Percentiles rank a stretch among this genome's conserved stretches.
These are phyloP conservation scores for Cicer arietinum DNA, from an alignment of 306 rosid species.

Conservation along the genomic window DNA sequence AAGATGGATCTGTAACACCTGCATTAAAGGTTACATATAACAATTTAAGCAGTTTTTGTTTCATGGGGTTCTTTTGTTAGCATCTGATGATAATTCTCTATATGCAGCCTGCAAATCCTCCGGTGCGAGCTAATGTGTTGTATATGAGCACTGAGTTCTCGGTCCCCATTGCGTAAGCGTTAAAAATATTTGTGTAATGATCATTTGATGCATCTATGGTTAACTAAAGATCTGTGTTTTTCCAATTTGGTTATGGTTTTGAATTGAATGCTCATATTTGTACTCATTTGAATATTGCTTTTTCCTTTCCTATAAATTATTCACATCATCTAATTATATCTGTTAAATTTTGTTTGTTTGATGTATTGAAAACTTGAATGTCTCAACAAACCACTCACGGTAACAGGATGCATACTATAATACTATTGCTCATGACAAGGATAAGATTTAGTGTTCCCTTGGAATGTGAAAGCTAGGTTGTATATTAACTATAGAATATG, in stretches of 20 bases:
- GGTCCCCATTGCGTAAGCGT: constrained; percentile 69
- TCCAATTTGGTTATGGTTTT: constrained; percentile 33
- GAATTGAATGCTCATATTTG: constrained; percentile 29
- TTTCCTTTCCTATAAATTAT: not conserved
- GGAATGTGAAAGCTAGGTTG: no score
- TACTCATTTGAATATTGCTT: constrained; percentile 12
- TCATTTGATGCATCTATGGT: constrained; percentile 24
- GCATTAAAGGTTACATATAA: constrained; percentile 63
- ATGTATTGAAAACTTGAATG: constrained; percentile 3
- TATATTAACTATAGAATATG: no score
- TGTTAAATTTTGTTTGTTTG: constrained; percentile 1
- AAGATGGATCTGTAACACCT: constrained; percentile 82
- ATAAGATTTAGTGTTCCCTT: constrained; percentile 12
- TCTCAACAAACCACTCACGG: not conserved
- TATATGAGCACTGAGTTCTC: constrained; percentile 77
- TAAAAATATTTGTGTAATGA: not conserved
- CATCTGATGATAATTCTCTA: constrained; percentile 46
- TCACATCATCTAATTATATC: not conserved
- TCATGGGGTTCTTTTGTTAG: constrained; percentile 32
- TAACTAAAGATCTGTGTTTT: not conserved
- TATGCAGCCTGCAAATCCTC: constrained; percentile 86
- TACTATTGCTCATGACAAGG: not conserved
- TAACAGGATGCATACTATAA: not conserved
- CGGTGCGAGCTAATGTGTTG: constrained; percentile 91
- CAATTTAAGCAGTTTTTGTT: constrained; percentile 10